Evolutionary conservation across 441 rosid genomes (phyloP), one percentile per base, ranked within the genome.

Genomic region (Pelargonium australe): DNA sequence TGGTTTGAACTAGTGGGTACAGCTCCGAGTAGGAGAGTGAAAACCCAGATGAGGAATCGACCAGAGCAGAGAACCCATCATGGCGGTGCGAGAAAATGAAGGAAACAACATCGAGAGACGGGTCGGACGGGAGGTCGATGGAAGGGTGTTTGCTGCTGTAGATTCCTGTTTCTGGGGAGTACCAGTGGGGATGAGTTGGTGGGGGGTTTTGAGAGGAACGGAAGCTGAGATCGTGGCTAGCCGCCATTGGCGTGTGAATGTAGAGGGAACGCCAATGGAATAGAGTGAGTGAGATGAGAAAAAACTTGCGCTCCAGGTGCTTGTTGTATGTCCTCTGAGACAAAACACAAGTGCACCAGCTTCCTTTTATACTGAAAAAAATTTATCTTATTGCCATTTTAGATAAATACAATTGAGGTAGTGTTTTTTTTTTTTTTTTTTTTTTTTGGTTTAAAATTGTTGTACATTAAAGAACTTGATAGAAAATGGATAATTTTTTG

Each of bases 101-200:
- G 71, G 98, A 85, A 68, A 84, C 90, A 45, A 82, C 80, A 71
- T 87, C 92, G 60, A 85, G 82, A 79, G 71, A 68, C 0, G 87
- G 80, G 74, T 85, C 76, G 5, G 75, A 23, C 16, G 97, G 92
- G 73, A 93, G 84, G 31, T 78, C 11, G 9, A 84, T 1, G 14
- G 83, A 61, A 7, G 86, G 75, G 80, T 82, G 80, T 19, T 69
- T 82, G 78, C 96, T 89, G 71, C 62, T 13, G 77, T 80, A 90
- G 74, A 89, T 85, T 69, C 97, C 96, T 10, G 91, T 86, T 44
- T 72, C 70, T 0, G 89, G 84, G 17, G 85, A 82, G 77, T 75
- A 89, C 96, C 96, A 86, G 40, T 55, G 53, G 8, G 82, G 79
- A 68, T 13, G 34, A 2, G 34, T 28, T 28, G 19, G 13, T 0